Conservation (phyloP, 345 rosid species). For the Turritis glabra region DNA sequence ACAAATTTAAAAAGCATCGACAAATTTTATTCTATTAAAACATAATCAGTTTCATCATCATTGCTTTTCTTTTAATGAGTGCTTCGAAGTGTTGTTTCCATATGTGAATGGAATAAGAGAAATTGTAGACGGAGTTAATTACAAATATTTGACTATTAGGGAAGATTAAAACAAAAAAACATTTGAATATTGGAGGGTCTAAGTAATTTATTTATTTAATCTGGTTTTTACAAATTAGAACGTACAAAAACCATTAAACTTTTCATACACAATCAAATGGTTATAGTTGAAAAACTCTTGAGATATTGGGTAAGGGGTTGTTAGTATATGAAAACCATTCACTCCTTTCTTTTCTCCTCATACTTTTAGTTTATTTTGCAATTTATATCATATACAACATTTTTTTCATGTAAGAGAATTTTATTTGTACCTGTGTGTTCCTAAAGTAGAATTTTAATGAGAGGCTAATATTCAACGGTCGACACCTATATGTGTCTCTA, state of each 20-base stretch:
- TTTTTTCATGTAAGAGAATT: background rate
- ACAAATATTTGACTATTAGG: conserved; percentile 9
- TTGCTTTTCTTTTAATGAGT: background rate
- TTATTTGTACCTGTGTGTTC: background rate
- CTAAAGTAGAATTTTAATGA: conserved; percentile 9
- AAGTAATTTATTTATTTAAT: background rate
- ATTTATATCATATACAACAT: background rate
- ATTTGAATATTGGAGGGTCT: background rate
- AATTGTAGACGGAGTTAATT: conserved; percentile 22
- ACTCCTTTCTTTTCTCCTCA: background rate
- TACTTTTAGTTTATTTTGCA: background rate
- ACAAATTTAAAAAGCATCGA: background rate
- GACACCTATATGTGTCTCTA: background rate
- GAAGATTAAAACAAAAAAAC: background rate
- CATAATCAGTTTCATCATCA: background rate
- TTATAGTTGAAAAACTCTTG: background rate
- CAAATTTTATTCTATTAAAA: background rate
- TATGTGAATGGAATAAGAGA: conserved; percentile 35
- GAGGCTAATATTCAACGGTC: conserved; percentile 3
- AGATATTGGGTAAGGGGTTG: conserved; percentile 17
- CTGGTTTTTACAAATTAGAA: background rate
- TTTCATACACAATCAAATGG: background rate
- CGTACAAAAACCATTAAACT: background rate
- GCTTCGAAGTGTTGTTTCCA: conserved; percentile 15
- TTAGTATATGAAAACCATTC: conserved; percentile 1